Percentiles rank a stretch among this genome's conserved stretches.
Evolutionary conservation across 129 eudicot species (phyloP).

Genomic region (Kitagawia praeruptora): DNA sequence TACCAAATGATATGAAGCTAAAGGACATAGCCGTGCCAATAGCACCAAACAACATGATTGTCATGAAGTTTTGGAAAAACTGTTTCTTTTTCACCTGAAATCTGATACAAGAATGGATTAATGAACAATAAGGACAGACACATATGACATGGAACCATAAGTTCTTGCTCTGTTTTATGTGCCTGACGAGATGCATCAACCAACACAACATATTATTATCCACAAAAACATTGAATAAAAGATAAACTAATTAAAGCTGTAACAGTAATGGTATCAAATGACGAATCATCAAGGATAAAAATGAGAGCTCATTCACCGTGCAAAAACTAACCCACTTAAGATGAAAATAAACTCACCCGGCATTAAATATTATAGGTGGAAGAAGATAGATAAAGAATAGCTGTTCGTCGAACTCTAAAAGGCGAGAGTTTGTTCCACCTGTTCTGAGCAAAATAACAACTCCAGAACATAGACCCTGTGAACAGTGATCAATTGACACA

Average conservation of each 20-base stretch:
- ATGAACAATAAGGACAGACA: background rate
- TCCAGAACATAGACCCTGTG: slow-evolving; percentile 69
- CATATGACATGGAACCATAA: no score
- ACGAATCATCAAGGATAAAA: no score
- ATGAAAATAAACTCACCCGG: slow-evolving; percentile 50
- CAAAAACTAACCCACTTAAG: background rate
- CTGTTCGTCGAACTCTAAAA: slow-evolving; percentile 57
- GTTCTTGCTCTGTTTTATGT: no score
- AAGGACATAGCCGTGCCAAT: slow-evolving; percentile 82
- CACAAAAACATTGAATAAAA: no score
- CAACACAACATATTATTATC: no score
- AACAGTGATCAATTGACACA: slow-evolving; percentile 6
- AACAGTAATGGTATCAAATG: background rate
- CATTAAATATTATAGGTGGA: slow-evolving; percentile 93
- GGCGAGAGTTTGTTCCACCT: slow-evolving; percentile 47
- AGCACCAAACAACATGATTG: slow-evolving; percentile 63
- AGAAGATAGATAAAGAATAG: slow-evolving; percentile 79
- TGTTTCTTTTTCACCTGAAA: slow-evolving; percentile 85
- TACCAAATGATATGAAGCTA: slow-evolving; percentile 47
- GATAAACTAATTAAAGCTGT: background rate
- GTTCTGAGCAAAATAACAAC: slow-evolving; percentile 31
- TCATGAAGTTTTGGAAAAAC: slow-evolving; percentile 59
- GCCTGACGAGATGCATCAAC: no score
- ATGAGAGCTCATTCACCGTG: no score
- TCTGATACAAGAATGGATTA: slow-evolving; percentile 21